Evolutionary conservation across 2,329 filamentous ascomycete genomes (phyloP).

Genomic region (Fusarium verrucosum): DNA sequence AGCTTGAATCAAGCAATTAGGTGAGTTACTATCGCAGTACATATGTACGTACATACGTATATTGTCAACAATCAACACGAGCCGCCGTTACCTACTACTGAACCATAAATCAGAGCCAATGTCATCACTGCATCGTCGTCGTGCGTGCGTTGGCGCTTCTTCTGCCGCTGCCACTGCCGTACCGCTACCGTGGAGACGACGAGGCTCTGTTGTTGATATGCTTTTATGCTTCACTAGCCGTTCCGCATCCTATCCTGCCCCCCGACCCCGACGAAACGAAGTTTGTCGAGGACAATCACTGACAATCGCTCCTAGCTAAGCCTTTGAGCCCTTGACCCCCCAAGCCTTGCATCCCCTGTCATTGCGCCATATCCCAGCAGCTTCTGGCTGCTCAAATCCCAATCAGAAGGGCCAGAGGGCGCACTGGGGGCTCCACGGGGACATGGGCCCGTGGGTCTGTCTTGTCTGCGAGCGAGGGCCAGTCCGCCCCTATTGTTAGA

Average conservation of each 20-base stretch:
- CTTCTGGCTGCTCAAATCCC: constrained; percentile 24
- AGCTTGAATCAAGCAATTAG: neutral
- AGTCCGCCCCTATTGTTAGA: constrained; percentile 37
- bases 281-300: constrained; percentile 23
- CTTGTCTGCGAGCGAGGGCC: constrained; percentile 29
- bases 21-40: too few relatives aligned
- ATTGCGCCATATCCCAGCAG: constrained; percentile 43
- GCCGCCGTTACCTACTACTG: neutral
- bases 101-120: neutral
- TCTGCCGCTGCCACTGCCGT: constrained; percentile 3
- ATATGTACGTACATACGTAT: too few relatives aligned
- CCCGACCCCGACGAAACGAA: neutral
- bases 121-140: constrained; percentile 4
- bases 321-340: constrained; percentile 18
- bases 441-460: constrained; percentile 34
- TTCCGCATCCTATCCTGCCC: constrained; percentile 10
- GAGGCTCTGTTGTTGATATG: neutral
- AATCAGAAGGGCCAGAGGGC: constrained; percentile 29
- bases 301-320: constrained; percentile 23
- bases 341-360: constrained; percentile 39
- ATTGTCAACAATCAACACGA: constrained; percentile 24
- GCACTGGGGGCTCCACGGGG: constrained; percentile 18
- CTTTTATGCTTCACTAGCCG: constrained; percentile 9
- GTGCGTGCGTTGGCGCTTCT: constrained; percentile 4
- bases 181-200: constrained; percentile 11